These are phyloP conservation scores for Acanthamoeba lenticulata DNA, from an alignment of 208 protist species.

Conservation along the genomic window DNA sequence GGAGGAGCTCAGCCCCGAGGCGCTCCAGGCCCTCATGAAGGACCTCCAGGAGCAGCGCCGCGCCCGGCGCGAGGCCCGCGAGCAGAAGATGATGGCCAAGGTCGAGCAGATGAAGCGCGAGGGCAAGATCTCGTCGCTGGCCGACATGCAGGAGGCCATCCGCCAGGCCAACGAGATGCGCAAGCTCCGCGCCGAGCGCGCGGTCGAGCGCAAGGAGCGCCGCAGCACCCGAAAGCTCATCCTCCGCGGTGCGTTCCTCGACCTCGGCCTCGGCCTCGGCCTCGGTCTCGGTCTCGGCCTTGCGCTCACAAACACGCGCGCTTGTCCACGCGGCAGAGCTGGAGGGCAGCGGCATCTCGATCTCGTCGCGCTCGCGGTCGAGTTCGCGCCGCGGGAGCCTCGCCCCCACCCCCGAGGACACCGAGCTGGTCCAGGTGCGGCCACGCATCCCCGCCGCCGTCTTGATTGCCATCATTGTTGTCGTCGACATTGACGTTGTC, in stretches of 20 bases:
- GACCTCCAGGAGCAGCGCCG: neutral
- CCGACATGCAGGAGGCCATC: conserved; percentile 21
- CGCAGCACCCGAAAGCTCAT: neutral
- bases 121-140: neutral
- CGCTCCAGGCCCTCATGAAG: neutral
- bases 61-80: neutral
- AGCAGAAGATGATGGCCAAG: conserved; percentile 24
- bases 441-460: too few species aligned
- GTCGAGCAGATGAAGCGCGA: neutral
- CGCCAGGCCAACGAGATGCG: neutral
- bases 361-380: too few species aligned
- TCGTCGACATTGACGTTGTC: too few species aligned
- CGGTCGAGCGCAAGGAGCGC: neutral
- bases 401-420: neutral
- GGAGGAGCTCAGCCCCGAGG: neutral
- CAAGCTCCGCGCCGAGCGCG: neutral
- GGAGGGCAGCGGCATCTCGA: neutral
- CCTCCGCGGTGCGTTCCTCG: neutral
- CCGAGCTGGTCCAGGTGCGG: neutral
- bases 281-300: too few species aligned
- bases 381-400: neutral
- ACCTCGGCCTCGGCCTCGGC: too few species aligned
- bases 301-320: too few species aligned
- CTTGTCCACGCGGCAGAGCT: neutral
- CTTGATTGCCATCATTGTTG: too few species aligned